phyloP scores from a whole-genome alignment of 148 eudicot genomes.

The Rhododendron henanense region DNA sequence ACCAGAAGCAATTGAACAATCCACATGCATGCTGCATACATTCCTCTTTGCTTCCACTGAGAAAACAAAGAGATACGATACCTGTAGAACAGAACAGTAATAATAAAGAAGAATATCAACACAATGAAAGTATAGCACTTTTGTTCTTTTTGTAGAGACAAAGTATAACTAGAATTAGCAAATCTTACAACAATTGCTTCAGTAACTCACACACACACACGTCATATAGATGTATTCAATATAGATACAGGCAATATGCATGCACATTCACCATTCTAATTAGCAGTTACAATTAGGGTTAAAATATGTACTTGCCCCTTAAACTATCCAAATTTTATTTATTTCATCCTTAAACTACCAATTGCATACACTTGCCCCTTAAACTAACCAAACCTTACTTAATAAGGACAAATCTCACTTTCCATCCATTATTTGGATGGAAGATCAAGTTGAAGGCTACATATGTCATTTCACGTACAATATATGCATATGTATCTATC shows the following conservation, averaged over 20 bases:
- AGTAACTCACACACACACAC: neutral
- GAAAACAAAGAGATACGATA: slow-evolving; percentile 76
- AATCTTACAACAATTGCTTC: neutral
- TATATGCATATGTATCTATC: no score
- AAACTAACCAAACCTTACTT: no score
- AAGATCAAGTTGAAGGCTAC: no score
- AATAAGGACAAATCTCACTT: no score
- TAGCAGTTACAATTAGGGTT: neutral
- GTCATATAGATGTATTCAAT: neutral
- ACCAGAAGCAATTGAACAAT: slow-evolving; percentile 83
- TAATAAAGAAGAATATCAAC: neutral
- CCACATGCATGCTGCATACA: slow-evolving; percentile 92
- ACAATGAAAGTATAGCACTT: neutral
- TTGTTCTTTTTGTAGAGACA: neutral
- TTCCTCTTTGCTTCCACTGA: slow-evolving; percentile 94
- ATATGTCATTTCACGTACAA: no score
- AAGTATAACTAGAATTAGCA: neutral
- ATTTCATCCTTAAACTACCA: no score
- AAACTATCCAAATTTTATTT: no score
- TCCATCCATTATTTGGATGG: no score
- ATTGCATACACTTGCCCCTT: no score
- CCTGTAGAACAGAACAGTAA: slow-evolving; percentile 37
- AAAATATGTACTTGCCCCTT: no score
- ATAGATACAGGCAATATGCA: neutral
- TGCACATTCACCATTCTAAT: neutral